Base-by-base conservation (phyloP, 2,329 filamentous ascomycete species). In the Dactylella cylindrospora region DNA sequence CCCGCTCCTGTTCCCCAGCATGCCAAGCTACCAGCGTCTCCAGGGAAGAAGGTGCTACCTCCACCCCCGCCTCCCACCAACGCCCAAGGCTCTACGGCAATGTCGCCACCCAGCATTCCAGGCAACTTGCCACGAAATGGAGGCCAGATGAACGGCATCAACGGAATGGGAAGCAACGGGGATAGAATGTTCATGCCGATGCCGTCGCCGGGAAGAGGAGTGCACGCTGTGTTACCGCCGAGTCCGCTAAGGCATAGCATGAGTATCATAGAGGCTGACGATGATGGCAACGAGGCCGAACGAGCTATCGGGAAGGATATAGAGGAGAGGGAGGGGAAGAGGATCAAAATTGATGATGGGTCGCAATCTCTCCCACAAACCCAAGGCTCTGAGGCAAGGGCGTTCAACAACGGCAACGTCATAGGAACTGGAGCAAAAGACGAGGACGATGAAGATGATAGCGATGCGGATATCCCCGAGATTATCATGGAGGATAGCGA, bases 241-340 rank as follows among this genome's bases (percentile, higher is more conserved):
- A 64, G 59, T 22, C 59, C 59, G n/a, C 33, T 64, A 26, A 33
- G 59, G 13, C 59, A 64, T 28, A 64, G 59, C 22, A 64, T 64
- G 59, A 64, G 44, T 15, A 64, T 64, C 5, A 44, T 64, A 5
- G 59, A 64, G 23, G 29, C 43, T 3, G 43, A 49, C 1, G 50
- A 46, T 29, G 52, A 57, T 7, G 19, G 22, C 8, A 25, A 13
- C 6, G 40, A 54, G 10, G 20, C 28, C 7, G n/a, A n/a, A n/a
- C n/a, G n/a, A n/a, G n/a, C n/a, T n/a, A n/a, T n/a, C n/a, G n/a
- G n/a, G n/a, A n/a, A n/a, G 9, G 28, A 31, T 31, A 13, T 13
- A 31, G 12, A 26, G 1, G 57, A 41, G 7, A 33, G 51, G 10
- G 28, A 29, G 2, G 35, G 33, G 12, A 64, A 64, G 39, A 57